phyloP scores from a whole-genome alignment of 768 basidiomycete genomes.

The Leccinum rimulosum region DNA sequence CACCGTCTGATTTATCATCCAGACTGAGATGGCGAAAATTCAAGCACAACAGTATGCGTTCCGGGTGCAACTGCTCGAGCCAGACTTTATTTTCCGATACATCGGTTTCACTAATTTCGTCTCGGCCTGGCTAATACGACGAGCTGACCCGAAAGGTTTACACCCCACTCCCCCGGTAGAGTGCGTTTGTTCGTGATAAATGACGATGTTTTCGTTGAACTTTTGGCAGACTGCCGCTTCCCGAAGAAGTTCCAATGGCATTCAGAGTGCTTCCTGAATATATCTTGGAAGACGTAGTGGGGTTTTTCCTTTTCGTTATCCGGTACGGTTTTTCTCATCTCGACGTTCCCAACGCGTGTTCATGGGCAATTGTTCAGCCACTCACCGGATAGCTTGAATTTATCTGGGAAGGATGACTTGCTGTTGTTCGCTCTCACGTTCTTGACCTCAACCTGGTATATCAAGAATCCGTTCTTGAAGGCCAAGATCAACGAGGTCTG shows the following conservation, averaged over 20 bases:
- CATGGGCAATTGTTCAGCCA: conserved; percentile 36
- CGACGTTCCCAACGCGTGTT: neutral
- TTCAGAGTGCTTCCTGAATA: conserved; percentile 94
- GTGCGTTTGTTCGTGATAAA: conserved; percentile 43
- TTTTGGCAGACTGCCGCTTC: conserved; percentile 72
- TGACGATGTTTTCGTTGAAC: conserved; percentile 1
- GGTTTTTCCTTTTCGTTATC: conserved; percentile 81
- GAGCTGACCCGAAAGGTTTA: conserved; percentile 74
- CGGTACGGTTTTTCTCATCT: conserved; percentile 48
- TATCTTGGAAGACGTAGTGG: conserved; percentile 89
- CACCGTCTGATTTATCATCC: conserved; percentile 3
- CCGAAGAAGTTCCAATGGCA: conserved; percentile 76
- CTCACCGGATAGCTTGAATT: conserved; percentile 76
- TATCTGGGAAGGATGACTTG: conserved; percentile 82
- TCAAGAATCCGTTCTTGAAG: conserved; percentile 98
- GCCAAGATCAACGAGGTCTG: conserved; percentile 91
- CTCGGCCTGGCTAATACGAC: conserved; percentile 90
- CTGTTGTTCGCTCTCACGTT: conserved; percentile 88
- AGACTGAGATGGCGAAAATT: conserved; percentile 70
- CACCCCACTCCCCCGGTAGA: conserved; percentile 69
- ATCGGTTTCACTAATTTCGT: conserved; percentile 87
- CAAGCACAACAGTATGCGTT: conserved; percentile 75
- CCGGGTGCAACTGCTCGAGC: conserved; percentile 84
- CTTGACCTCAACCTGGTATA: conserved; percentile 92
- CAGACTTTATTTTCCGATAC: conserved; percentile 74